These are phyloP conservation scores for Hygrophorus russula DNA, from an alignment of 768 basidiomycete species.

Conservation along the genomic window DNA sequence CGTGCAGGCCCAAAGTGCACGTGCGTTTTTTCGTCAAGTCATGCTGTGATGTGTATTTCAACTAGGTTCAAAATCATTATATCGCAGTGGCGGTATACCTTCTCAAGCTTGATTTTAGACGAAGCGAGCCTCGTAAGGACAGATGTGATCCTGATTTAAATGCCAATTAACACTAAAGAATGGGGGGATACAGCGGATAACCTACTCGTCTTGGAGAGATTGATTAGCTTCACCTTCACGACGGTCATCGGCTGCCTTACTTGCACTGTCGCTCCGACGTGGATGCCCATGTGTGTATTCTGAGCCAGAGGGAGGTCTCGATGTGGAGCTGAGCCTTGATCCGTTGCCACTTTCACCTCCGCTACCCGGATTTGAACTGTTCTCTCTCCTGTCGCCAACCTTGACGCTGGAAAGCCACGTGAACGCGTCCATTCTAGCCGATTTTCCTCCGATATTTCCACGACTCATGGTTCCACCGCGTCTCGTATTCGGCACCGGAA, in stretches of 20 bases:
- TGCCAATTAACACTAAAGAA: neutral
- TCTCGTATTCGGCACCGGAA: neutral
- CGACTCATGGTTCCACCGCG: constrained; percentile 35
- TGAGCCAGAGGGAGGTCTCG: constrained; percentile 19
- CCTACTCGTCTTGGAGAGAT: constrained; percentile 67
- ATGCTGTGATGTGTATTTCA: constrained; percentile 27
- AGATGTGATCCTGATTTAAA: constrained; percentile 47
- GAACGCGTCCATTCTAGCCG: constrained; percentile 47
- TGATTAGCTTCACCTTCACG: constrained; percentile 25
- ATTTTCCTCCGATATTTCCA: constrained; percentile 38
- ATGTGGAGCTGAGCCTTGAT: constrained; percentile 36
- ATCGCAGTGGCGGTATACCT: constrained; percentile 30
- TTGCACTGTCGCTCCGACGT: constrained; percentile 23
- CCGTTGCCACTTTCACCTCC: constrained; percentile 33
- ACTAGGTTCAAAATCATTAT: constrained; percentile 1
- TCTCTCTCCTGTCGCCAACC: constrained; percentile 43
- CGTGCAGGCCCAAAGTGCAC: constrained; percentile 78
- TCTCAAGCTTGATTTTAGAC: constrained; percentile 76
- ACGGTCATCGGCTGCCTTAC: constrained; percentile 17
- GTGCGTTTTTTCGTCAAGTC: constrained; percentile 64
- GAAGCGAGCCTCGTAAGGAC: constrained; percentile 56
- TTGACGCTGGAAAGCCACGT: constrained; percentile 69
- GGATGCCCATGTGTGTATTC: constrained; percentile 9
- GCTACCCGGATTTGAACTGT: constrained; percentile 45
- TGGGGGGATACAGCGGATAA: neutral